These are phyloP conservation scores for Barnettozyma salicaria DNA, from an alignment of 805 yeast species.

Conservation along the genomic window DNA sequence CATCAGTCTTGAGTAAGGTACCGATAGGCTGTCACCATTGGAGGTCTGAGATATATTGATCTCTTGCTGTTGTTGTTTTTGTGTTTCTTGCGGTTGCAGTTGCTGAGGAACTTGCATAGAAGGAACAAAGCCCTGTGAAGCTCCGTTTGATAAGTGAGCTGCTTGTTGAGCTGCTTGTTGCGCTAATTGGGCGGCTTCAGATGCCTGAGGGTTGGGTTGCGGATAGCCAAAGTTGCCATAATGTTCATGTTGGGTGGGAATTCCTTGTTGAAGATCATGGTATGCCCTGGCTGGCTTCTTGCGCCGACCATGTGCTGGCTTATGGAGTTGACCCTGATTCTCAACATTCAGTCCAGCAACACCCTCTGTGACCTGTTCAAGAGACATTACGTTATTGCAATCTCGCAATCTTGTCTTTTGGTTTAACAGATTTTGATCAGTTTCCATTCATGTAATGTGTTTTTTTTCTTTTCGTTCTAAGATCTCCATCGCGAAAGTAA, in stretches of 20 bases:
- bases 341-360: conserved; percentile 12
- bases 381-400: conserved; percentile 1
- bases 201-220: neutral
- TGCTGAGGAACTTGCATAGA: conserved; percentile 1
- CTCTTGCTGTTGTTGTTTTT: conserved; percentile 1
- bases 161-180: conserved; percentile 1
- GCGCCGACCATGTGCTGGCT: too few relatives aligned
- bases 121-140: neutral
- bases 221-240: neutral
- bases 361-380: conserved; percentile 13
- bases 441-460: too few relatives aligned
- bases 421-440: neutral
- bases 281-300: conserved; percentile 24
- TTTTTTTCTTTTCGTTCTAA: neutral
- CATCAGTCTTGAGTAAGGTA: conserved; percentile 15
- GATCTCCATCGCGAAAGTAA: too few relatives aligned
- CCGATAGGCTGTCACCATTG: conserved; percentile 14
- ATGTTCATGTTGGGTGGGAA: neutral
- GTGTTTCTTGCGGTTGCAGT: conserved; percentile 6
- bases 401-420: neutral
- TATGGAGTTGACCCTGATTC: too few relatives aligned
- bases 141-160: neutral
- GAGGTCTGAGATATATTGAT: conserved; percentile 1
- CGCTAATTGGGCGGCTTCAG: neutral
- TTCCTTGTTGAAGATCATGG: conserved; percentile 14